These are phyloP conservation scores for Ambrosia hybrid DNA, from an alignment of 140 eudicot genomes.

Conservation along the genomic window DNA sequence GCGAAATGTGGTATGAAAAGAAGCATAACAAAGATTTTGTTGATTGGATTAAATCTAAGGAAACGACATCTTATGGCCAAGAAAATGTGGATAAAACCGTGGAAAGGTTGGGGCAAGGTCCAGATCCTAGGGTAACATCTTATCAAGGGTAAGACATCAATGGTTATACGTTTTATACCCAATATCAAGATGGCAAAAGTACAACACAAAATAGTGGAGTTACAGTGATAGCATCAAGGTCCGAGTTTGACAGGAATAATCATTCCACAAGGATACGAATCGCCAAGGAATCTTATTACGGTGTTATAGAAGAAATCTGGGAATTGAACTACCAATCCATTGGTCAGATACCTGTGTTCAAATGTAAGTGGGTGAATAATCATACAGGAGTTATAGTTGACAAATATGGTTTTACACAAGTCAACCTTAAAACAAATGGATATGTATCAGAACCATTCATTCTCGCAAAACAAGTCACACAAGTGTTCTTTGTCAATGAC, in stretches of 20 bases:
- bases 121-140: background rate
- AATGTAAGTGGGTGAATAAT: slow-evolving; percentile 1
- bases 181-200: background rate
- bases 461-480: slow-evolving; percentile 5
- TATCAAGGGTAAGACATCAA: background rate
- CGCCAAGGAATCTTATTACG: too few species aligned
- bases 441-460: slow-evolving; percentile 22
- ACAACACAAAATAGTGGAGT: too few species aligned
- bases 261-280: too few species aligned
- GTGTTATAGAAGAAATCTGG: too few species aligned
- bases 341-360: background rate
- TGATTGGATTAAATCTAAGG: background rate
- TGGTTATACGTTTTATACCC: too few species aligned
- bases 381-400: background rate
- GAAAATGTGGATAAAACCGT: background rate
- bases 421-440: background rate
- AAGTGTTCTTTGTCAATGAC: too few species aligned
- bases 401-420: slow-evolving; percentile 13
- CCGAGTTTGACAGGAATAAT: too few species aligned
- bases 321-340: too few species aligned
- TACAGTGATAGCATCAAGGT: too few species aligned
- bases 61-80: background rate
- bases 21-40: background rate
- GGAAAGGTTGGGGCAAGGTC: background rate
- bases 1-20: background rate